Evolutionary conservation across 139 green algal genomes (phyloP).

Genomic region (Picochlorum sp.): DNA sequence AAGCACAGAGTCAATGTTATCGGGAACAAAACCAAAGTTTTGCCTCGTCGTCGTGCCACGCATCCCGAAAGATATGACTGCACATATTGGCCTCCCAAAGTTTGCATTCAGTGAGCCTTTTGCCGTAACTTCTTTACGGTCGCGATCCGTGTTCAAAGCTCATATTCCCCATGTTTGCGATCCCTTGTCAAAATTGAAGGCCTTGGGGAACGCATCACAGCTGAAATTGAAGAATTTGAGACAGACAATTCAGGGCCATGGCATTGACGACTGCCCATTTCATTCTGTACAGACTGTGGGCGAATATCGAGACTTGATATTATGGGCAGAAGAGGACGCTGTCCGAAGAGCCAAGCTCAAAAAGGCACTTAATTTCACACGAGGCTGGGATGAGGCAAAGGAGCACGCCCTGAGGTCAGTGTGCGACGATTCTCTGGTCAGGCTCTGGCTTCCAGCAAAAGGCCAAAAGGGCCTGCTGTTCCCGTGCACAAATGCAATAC

Average conservation of each 20-base stretch:
- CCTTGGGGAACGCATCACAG: conserved; percentile 42
- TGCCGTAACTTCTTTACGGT: conserved; percentile 50
- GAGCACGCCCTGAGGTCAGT: conserved; percentile 56
- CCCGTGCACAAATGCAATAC: conserved; percentile 14
- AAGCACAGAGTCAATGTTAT: background rate
- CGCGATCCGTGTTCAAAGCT: conserved; percentile 47
- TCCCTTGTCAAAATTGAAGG: conserved; percentile 43
- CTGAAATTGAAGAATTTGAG: conserved; percentile 30
- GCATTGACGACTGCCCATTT: conserved; percentile 12
- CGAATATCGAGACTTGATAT: conserved; percentile 19
- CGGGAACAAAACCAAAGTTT: background rate
- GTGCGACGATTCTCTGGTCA: conserved; percentile 71
- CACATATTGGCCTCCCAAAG: background rate
- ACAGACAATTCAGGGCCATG: conserved; percentile 8
- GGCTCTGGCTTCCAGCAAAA: conserved; percentile 71
- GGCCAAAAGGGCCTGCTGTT: conserved; percentile 28
- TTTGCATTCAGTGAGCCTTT: conserved; percentile 46
- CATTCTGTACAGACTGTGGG: conserved; percentile 16
- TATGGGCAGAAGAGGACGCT: conserved; percentile 12
- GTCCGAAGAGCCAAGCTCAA: background rate
- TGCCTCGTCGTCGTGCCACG: background rate
- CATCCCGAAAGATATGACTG: background rate
- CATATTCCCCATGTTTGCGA: conserved; percentile 47
- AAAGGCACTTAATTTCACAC: conserved; percentile 29
- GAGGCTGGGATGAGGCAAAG: conserved; percentile 29